Conservation (phyloP, 108 stramenopile species). For the Epithemia pelagica region DNA sequence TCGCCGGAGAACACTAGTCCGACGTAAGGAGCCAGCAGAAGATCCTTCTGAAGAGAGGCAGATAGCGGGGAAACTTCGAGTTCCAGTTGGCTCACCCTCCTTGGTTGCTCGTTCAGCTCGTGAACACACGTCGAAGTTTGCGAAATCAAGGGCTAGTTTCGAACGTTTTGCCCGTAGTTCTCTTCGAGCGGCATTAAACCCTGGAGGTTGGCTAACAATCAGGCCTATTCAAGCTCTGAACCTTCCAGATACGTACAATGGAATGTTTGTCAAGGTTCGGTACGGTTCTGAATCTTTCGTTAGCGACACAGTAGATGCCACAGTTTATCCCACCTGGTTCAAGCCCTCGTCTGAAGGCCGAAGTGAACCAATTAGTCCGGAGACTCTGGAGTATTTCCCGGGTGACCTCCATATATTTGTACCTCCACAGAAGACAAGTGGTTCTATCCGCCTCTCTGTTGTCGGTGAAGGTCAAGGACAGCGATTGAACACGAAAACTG, state of each 20-base stretch:
- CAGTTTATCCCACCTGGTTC: slow-evolving; percentile 61
- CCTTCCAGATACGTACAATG: slow-evolving; percentile 60
- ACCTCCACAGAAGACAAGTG: slow-evolving; percentile 78
- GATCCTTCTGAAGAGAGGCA: not conserved
- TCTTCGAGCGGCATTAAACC: slow-evolving; percentile 49
- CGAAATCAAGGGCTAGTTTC: not conserved
- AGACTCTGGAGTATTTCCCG: slow-evolving; percentile 21
- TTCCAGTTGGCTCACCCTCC: not conserved
- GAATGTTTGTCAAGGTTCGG: slow-evolving; percentile 64
- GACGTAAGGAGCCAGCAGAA: not conserved
- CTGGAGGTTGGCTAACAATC: slow-evolving; percentile 70
- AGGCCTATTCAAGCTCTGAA: slow-evolving; percentile 75
- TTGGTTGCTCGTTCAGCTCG: not conserved
- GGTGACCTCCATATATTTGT: slow-evolving; percentile 66
- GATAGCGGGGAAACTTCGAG: not conserved
- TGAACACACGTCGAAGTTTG: not conserved
- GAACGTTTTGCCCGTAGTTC: slow-evolving; percentile 16
- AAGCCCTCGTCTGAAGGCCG: not conserved
- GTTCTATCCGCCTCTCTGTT: slow-evolving; percentile 64
- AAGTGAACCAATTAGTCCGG: slow-evolving; percentile 4
- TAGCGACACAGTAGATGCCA: slow-evolving; percentile 59
- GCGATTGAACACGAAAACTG: slow-evolving; percentile 45
- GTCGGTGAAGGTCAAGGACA: slow-evolving; percentile 41
- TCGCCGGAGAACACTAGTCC: not conserved
- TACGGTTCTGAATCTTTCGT: slow-evolving; percentile 40